A percentile compares a stretch with the other conserved stretches of the same genome.
Evolutionary conservation across 108 stramenopile genomes (phyloP).

Genomic region (Pseudonitzschia multiseries): DNA sequence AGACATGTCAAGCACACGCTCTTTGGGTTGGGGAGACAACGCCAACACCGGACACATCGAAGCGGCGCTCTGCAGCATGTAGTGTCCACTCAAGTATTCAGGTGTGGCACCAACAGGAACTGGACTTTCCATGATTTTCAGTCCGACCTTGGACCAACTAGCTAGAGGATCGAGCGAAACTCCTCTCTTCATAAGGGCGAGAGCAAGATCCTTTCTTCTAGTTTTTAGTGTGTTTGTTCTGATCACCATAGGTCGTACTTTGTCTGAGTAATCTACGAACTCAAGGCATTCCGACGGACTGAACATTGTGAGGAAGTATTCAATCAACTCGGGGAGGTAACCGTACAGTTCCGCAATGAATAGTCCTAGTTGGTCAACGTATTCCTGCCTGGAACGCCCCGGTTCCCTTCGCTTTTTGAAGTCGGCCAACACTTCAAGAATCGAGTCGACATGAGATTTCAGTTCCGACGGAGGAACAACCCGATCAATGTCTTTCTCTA

Average conservation of each 20-base stretch:
- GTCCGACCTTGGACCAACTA: slow-evolving; percentile 96
- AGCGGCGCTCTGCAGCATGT: slow-evolving; percentile 99
- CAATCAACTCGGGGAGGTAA: slow-evolving; percentile 94
- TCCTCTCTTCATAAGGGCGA: slow-evolving; percentile 96
- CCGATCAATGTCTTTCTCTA: slow-evolving; percentile 82
- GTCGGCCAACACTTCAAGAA: slow-evolving; percentile 89
- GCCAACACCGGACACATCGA: slow-evolving; percentile 98
- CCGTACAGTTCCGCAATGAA: slow-evolving; percentile 96
- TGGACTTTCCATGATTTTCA: slow-evolving; percentile 95
- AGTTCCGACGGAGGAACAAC: slow-evolving; percentile 91
- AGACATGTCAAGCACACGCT: slow-evolving; percentile 95
- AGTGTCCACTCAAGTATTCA: slow-evolving; percentile 98
- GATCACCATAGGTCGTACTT: slow-evolving; percentile 90
- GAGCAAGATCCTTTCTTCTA: slow-evolving; percentile 94
- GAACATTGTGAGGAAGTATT: slow-evolving; percentile 95
- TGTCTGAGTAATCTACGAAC: slow-evolving; percentile 95
- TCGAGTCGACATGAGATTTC: slow-evolving; percentile 86
- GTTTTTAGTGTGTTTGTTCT: slow-evolving; percentile 98
- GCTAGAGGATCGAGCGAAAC: slow-evolving; percentile 96
- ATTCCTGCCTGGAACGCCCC: slow-evolving; percentile 87
- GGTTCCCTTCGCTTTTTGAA: slow-evolving; percentile 88
- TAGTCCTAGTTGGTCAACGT: slow-evolving; percentile 82
- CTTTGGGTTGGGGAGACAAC: slow-evolving; percentile 90
- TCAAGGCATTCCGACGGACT: slow-evolving; percentile 91
- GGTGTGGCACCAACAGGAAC: slow-evolving; percentile 99